Conservation (phyloP, 2,329 filamentous ascomycete genomes). For the Alternaria panax region DNA sequence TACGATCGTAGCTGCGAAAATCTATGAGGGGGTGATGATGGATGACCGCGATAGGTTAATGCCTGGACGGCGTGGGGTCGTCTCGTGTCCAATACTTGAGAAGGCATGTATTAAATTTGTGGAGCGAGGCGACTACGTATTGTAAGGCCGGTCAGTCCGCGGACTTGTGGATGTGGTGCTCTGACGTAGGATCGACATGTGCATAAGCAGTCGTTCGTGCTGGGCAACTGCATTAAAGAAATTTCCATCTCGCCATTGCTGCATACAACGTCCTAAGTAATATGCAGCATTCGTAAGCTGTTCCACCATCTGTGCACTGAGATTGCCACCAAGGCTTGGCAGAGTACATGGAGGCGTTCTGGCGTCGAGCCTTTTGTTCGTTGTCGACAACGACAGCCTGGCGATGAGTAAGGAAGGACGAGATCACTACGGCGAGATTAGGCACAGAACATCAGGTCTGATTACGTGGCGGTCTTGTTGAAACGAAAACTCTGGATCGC, state of each 20-base stretch:
- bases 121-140: not conserved
- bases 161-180: not conserved
- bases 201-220: not conserved
- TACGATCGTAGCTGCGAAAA: conserved; percentile 4
- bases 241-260: not conserved
- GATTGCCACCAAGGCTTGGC: conserved; percentile 16
- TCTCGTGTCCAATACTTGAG: not conserved
- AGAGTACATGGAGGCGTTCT: not conserved
- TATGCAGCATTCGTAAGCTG: conserved; percentile 13
- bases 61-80: not conserved
- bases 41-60: not conserved
- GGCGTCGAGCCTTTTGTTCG: not conserved
- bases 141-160: not conserved
- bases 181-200: conserved; percentile 4
- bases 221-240: conserved; percentile 3
- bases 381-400: conserved; percentile 1
- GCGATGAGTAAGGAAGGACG: not conserved
- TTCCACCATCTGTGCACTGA: conserved; percentile 10
- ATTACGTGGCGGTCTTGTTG: conserved; percentile 21
- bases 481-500: conserved; percentile 21
- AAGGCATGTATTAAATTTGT: not conserved
- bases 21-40: conserved; percentile 3
- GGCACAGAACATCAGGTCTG: conserved; percentile 2
- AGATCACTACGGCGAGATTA: not conserved
- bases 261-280: not conserved